Evolutionary conservation across 164 flowering plant genomes (phyloP).

Genomic region (Paratinospora sagittata): DNA sequence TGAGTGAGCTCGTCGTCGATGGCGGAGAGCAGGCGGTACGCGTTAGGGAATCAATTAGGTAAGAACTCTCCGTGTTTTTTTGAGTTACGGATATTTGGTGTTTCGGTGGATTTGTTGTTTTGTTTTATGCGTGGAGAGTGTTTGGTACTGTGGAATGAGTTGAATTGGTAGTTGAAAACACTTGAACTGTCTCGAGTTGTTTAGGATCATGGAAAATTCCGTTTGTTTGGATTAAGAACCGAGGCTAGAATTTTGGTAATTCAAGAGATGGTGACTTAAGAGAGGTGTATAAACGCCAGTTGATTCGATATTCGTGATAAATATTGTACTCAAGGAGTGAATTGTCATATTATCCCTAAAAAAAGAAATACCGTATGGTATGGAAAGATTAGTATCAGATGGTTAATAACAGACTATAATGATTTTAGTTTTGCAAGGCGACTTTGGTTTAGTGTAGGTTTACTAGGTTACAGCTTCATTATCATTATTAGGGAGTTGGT

Average conservation of each 20-base stretch:
- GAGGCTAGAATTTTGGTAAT: background rate
- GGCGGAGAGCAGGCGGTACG: slow-evolving; percentile 46
- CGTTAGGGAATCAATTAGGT: slow-evolving; percentile 40
- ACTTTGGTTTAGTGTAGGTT: background rate
- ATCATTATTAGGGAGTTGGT: too few relatives aligned
- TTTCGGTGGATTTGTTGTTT: background rate
- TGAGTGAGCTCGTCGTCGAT: slow-evolving; percentile 20
- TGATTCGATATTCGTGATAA: background rate
- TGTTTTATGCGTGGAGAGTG: background rate
- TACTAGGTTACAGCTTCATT: background rate
- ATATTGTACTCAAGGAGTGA: background rate
- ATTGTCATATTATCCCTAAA: background rate
- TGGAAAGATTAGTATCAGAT: background rate
- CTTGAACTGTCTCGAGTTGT: background rate
- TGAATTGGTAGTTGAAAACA: background rate
- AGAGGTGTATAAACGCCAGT: background rate
- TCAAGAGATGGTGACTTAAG: background rate
- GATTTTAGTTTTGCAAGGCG: background rate
- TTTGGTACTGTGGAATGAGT: background rate
- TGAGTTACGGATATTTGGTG: background rate
- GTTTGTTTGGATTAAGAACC: background rate
- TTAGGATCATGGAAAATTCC: background rate
- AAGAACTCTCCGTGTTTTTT: slow-evolving; percentile 5
- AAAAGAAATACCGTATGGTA: background rate
- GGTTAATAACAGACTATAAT: background rate